A percentile compares a stretch with the other conserved stretches of the same genome.
phyloP scores from a whole-genome alignment of 441 rosid species.

The Adansonia madagascariensis region DNA sequence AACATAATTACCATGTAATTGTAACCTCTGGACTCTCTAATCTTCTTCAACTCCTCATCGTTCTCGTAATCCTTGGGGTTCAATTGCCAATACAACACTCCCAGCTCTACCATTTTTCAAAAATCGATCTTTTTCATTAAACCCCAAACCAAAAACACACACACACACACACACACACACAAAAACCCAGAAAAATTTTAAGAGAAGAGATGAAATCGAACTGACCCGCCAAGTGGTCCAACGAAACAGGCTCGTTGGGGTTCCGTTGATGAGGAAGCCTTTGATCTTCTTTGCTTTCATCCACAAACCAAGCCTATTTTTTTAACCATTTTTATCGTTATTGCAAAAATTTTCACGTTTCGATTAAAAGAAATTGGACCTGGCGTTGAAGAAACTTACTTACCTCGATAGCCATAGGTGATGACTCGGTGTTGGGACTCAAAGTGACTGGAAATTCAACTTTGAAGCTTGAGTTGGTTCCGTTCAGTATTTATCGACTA shows the following conservation, averaged over 20 bases:
- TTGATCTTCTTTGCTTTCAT: slow-evolving; percentile 68
- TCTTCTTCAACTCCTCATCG: slow-evolving; percentile 58
- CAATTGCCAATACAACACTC: slow-evolving; percentile 78
- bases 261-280: slow-evolving; percentile 68
- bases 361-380: neutral
- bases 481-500: slow-evolving; percentile 1
- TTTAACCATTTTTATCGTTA: neutral
- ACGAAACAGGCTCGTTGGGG: slow-evolving; percentile 55
- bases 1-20: slow-evolving; percentile 62
- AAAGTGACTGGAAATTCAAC: neutral
- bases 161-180: too few relatives aligned
- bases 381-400: slow-evolving; percentile 36
- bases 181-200: slow-evolving; percentile 11
- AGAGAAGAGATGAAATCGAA: slow-evolving; percentile 15
- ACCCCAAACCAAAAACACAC: neutral
- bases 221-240: slow-evolving; percentile 61
- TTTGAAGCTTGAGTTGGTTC: neutral
- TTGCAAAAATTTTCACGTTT: neutral
- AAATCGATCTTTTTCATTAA: neutral
- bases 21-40: slow-evolving; percentile 78
- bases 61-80: slow-evolving; percentile 71
- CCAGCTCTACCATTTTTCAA: slow-evolving; percentile 53
- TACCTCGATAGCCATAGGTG: slow-evolving; percentile 62
- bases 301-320: slow-evolving; percentile 82
- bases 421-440: slow-evolving; percentile 1